phyloP scores from a whole-genome alignment of 1,284 basidiomycete genomes.

The Coniophora puteana region DNA sequence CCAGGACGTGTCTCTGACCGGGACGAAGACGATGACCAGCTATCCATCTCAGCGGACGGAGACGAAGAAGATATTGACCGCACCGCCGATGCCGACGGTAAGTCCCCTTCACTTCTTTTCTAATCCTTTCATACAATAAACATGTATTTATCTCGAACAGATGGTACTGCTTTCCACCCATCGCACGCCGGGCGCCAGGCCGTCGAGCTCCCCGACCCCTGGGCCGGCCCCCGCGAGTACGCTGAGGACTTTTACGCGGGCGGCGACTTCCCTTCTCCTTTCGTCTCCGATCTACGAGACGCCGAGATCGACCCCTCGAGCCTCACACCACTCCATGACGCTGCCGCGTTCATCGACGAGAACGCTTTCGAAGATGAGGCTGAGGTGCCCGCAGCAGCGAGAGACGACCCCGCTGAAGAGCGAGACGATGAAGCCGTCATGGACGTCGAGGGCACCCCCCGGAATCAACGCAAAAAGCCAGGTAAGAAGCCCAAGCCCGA shows the following conservation, averaged over 20 bases:
- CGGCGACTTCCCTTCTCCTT: constrained; percentile 24
- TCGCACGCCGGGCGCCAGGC: constrained; percentile 6
- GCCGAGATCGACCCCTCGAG: constrained; percentile 6
- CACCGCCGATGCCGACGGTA: constrained; percentile 4
- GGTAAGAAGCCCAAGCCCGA: not conserved
- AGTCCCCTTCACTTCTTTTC: not conserved
- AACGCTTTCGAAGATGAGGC: constrained; percentile 1
- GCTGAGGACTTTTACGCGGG: constrained; percentile 50
- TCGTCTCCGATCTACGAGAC: constrained; percentile 3
- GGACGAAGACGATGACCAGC: constrained; percentile 13
- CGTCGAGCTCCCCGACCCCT: constrained; percentile 43
- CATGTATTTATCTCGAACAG: not conserved
- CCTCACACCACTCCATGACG: constrained; percentile 8
- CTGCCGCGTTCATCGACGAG: not conserved
- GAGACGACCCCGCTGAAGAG: constrained; percentile 5
- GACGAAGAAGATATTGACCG: constrained; percentile 11
- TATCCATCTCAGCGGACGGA: constrained; percentile 12
- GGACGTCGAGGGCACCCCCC: not conserved
- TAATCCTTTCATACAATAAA: not conserved
- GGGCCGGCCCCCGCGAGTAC: constrained; percentile 45
- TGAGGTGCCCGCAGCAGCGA: constrained; percentile 4
- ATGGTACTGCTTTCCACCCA: constrained; percentile 3
- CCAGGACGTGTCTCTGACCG: constrained; percentile 6
- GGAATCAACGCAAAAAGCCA: no score
- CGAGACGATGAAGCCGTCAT: constrained; percentile 2